Percentiles rank a stretch among this genome's conserved stretches.
Conservation (phyloP, 1,284 basidiomycete genomes). For the Polyporus tsugae region DNA sequence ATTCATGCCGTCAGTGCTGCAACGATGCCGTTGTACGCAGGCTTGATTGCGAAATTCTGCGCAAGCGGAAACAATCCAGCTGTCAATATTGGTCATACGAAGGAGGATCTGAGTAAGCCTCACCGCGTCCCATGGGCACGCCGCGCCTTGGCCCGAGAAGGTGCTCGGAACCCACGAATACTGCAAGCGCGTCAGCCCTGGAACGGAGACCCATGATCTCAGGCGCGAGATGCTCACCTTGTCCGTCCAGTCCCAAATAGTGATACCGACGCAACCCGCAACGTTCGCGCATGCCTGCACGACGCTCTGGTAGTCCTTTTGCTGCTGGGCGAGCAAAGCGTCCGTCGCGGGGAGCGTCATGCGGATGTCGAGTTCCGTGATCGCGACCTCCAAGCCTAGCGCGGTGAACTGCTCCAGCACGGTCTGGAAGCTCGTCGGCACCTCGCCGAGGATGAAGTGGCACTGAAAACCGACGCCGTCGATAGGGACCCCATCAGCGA, state of each 20-base stretch:
- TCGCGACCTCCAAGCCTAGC: slow-evolving; percentile 61
- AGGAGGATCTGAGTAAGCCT: slow-evolving; percentile 11
- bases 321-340: slow-evolving; percentile 57
- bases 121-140: slow-evolving; percentile 46
- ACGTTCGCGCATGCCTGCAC: slow-evolving; percentile 54
- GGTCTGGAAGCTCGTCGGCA: slow-evolving; percentile 48
- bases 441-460: slow-evolving; percentile 59
- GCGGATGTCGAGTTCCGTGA: slow-evolving; percentile 64
- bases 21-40: slow-evolving; percentile 37
- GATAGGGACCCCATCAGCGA: slow-evolving; percentile 51
- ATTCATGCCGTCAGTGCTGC: slow-evolving; percentile 23
- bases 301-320: slow-evolving; percentile 55
- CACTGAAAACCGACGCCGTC: slow-evolving; percentile 59
- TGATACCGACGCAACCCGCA: slow-evolving; percentile 52
- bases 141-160: slow-evolving; percentile 47
- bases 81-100: slow-evolving; percentile 7
- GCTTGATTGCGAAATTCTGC: slow-evolving; percentile 36
- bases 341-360: slow-evolving; percentile 57
- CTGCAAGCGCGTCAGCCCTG: slow-evolving; percentile 26
- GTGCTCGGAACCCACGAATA: slow-evolving; percentile 47
- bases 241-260: slow-evolving; percentile 59
- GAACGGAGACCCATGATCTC: not conserved
- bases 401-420: slow-evolving; percentile 55
- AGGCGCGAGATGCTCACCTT: slow-evolving; percentile 30
- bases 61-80: not conserved